These are phyloP conservation scores for Skeletonema menzelii DNA, from an alignment of 108 stramenopile species.

Conservation along the genomic window DNA sequence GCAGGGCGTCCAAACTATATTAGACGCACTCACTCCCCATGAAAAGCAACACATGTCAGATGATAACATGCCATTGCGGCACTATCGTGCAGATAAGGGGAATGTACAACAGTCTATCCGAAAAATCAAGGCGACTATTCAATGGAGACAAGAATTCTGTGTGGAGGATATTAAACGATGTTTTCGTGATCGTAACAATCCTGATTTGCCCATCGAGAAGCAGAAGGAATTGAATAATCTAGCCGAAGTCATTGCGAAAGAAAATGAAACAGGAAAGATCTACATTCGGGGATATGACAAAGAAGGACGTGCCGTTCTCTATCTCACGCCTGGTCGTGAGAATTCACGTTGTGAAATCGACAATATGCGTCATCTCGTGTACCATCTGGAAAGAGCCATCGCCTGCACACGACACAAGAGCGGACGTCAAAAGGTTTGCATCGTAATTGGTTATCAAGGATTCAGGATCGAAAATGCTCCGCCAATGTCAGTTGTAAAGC, in stretches of 20 bases:
- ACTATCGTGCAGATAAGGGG: conserved; percentile 84
- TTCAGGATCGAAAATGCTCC: conserved; percentile 76
- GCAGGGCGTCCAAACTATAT: conserved; percentile 47
- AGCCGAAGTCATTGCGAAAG: conserved; percentile 50
- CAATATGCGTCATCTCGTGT: conserved; percentile 90
- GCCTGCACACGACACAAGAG: conserved; percentile 68
- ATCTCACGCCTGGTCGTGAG: conserved; percentile 86
- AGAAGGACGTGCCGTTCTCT: conserved; percentile 78
- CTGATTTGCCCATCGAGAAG: conserved; percentile 6
- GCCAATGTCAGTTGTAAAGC: conserved; percentile 67
- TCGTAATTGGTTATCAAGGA: conserved; percentile 89
- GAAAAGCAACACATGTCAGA: conserved; percentile 64
- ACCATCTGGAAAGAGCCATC: conserved; percentile 87
- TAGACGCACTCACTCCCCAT: conserved; percentile 42
- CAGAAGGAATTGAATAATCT: conserved; percentile 34
- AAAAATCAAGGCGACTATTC: conserved; percentile 69
- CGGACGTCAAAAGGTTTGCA: conserved; percentile 71
- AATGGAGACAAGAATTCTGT: conserved; percentile 85
- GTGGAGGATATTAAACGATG: conserved; percentile 56
- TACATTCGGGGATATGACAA: conserved; percentile 85
- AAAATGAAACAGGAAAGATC: conserved; percentile 84
- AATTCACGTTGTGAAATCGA: conserved; percentile 75
- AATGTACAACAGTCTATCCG: conserved; percentile 57
- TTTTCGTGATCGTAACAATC: conserved; percentile 17
- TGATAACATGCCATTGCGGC: conserved; percentile 73